Percentiles rank a stretch among this genome's conserved stretches.
phyloP scores from a whole-genome alignment of 768 basidiomycete species.

The Tulasnella sp. region DNA sequence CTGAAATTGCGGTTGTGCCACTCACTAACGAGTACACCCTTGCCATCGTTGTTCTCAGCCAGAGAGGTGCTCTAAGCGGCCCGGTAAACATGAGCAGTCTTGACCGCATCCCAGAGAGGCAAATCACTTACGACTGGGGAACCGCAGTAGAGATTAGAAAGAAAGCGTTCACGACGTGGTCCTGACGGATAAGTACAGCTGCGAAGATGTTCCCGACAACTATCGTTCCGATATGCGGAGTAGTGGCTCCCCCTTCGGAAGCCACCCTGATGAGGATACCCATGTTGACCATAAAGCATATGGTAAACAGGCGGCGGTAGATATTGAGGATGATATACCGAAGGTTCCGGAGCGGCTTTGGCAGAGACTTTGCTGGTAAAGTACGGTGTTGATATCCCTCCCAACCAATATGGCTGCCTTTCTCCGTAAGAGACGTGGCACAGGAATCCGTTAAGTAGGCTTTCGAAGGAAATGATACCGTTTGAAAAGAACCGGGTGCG shows the following conservation, averaged over 20 bases:
- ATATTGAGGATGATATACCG: conserved; percentile 55
- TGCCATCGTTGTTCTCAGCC: conserved; percentile 9
- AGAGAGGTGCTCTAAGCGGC: background rate
- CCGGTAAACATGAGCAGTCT: background rate
- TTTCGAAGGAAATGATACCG: background rate
- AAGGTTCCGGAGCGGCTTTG: conserved; percentile 39
- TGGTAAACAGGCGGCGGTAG: conserved; percentile 54
- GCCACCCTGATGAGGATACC: conserved; percentile 43
- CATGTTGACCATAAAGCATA: conserved; percentile 52
- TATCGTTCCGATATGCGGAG: conserved; percentile 8
- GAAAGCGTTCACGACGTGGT: conserved; percentile 25
- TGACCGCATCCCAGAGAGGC: background rate
- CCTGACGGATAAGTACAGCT: conserved; percentile 26
- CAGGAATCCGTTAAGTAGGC: conserved; percentile 1
- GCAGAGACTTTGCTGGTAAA: conserved; percentile 47
- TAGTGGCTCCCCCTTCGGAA: background rate
- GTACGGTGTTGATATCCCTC: conserved; percentile 51
- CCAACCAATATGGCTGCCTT: conserved; percentile 38
- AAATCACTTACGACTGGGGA: conserved; percentile 22
- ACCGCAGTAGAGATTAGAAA: conserved; percentile 20
- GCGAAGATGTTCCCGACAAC: conserved; percentile 26
- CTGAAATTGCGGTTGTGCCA: background rate
- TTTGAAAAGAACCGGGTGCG: background rate
- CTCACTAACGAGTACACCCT: conserved; percentile 23
- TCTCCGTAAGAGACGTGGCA: conserved; percentile 17